Percentiles rank a stretch among this genome's conserved stretches.
Evolutionary conservation across 192 early-diverging fungal species (phyloP).

Genomic region (Coemansia sp.): DNA sequence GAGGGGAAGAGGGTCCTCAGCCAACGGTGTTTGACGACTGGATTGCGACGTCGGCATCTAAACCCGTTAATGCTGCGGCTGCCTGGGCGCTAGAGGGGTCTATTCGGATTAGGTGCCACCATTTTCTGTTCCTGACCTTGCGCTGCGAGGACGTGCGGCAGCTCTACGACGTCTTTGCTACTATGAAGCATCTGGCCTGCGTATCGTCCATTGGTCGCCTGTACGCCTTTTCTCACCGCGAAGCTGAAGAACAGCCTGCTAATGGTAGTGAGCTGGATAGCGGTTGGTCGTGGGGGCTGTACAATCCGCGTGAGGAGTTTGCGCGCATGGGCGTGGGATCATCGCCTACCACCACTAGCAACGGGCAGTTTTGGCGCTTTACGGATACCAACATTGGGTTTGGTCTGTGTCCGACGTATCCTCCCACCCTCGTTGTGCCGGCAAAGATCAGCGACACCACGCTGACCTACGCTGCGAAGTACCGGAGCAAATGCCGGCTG

Average conservation of each 20-base stretch:
- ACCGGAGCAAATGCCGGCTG: constrained; percentile 85
- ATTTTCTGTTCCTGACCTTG: constrained; percentile 76
- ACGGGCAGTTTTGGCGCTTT: constrained; percentile 70
- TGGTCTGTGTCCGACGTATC: constrained; percentile 88
- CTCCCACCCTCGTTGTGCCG: constrained; percentile 76
- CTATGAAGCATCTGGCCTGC: constrained; percentile 76
- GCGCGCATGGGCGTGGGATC: constrained; percentile 74
- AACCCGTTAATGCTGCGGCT: too few species aligned
- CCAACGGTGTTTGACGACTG: constrained; percentile 45
- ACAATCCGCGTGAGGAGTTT: constrained; percentile 75
- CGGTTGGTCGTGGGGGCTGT: constrained; percentile 64
- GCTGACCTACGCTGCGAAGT: constrained; percentile 80
- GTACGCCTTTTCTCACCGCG: constrained; percentile 73
- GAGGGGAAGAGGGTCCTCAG: background rate
- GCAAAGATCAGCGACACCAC: constrained; percentile 83
- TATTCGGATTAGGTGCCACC: constrained; percentile 68
- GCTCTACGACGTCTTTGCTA: constrained; percentile 69
- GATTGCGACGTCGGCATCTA: background rate
- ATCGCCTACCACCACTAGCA: background rate
- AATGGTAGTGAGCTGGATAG: too few species aligned
- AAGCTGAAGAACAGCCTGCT: constrained; percentile 10
- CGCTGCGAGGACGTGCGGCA: constrained; percentile 63
- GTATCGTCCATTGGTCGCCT: constrained; percentile 68
- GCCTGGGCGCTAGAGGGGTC: constrained; percentile 24
- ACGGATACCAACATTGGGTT: constrained; percentile 72